phyloP scores from a whole-genome alignment of 129 eudicot species.

The Arctium lappa region DNA sequence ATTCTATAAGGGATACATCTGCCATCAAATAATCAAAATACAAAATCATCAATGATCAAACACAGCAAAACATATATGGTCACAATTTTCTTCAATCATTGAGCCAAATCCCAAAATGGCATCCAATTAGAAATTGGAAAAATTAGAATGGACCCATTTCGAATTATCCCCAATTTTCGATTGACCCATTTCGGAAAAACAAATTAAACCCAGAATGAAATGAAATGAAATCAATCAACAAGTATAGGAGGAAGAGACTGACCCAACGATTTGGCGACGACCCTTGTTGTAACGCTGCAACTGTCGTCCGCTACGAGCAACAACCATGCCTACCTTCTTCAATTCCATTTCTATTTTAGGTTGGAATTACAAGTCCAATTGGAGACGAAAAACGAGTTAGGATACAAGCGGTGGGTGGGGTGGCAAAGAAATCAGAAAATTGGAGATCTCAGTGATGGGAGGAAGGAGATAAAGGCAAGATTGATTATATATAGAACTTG shows the following conservation, averaged over 20 bases:
- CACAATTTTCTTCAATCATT: background rate
- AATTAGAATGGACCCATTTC: background rate
- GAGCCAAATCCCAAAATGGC: background rate
- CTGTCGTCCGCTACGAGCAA: constrained; percentile 70
- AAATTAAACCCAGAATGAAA: background rate
- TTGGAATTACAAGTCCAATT: background rate
- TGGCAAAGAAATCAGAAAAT: background rate
- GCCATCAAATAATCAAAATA: constrained; percentile 3
- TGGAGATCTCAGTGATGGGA: constrained; percentile 12
- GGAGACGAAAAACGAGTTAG: background rate
- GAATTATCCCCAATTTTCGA: background rate
- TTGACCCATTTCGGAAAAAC: background rate
- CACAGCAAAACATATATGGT: no score
- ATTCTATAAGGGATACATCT: constrained; percentile 88
- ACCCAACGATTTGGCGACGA: constrained; percentile 84
- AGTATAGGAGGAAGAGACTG: background rate
- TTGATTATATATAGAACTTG: constrained; percentile 11
- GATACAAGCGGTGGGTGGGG: background rate
- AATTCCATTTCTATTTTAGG: constrained; percentile 30
- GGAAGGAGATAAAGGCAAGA: background rate
- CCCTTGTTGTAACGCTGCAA: constrained; percentile 75
- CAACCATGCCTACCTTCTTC: constrained; percentile 60
- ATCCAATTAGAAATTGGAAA: constrained; percentile 1
- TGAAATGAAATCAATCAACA: background rate
- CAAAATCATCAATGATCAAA: background rate